These are phyloP conservation scores for Excoecaria agallocha DNA, from an alignment of 345 rosid species.

Conservation along the genomic window DNA sequence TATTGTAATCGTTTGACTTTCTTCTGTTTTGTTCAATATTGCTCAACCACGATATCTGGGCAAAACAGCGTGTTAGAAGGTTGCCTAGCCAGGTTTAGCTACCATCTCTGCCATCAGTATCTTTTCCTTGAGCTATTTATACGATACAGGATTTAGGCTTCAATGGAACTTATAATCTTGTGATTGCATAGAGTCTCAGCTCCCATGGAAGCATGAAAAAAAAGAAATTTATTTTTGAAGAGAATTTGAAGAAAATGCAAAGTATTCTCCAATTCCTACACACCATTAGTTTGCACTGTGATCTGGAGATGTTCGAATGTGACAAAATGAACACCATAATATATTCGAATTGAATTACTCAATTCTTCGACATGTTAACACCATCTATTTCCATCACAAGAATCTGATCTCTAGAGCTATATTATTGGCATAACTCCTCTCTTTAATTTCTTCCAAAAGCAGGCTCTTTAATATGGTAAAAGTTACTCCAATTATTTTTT, in stretches of 20 bases:
- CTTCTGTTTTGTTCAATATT: not conserved
- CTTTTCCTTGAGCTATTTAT: not conserved
- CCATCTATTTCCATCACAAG: not conserved
- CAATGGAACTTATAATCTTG: not conserved
- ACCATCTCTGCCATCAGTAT: not conserved
- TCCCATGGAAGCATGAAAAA: not conserved
- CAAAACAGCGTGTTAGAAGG: not conserved
- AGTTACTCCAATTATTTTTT: not conserved
- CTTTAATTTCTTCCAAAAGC: not conserved
- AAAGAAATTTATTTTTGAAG: too few relatives aligned
- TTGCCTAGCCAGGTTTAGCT: slow-evolving; percentile 7
- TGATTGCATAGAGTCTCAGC: slow-evolving; percentile 5
- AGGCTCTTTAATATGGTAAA: not conserved
- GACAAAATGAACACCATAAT: not conserved
- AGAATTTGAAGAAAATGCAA: not conserved
- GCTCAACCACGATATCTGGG: not conserved
- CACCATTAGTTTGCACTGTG: not conserved
- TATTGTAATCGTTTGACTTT: slow-evolving; percentile 3
- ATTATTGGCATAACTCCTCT: not conserved
- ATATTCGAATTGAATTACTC: not conserved
- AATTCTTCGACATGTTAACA: not conserved
- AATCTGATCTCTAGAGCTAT: not conserved
- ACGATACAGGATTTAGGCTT: not conserved
- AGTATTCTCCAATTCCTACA: not conserved
- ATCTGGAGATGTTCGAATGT: not conserved